phyloP scores from a whole-genome alignment of 208 protist species.

The Leishmania martiniquensis region DNA sequence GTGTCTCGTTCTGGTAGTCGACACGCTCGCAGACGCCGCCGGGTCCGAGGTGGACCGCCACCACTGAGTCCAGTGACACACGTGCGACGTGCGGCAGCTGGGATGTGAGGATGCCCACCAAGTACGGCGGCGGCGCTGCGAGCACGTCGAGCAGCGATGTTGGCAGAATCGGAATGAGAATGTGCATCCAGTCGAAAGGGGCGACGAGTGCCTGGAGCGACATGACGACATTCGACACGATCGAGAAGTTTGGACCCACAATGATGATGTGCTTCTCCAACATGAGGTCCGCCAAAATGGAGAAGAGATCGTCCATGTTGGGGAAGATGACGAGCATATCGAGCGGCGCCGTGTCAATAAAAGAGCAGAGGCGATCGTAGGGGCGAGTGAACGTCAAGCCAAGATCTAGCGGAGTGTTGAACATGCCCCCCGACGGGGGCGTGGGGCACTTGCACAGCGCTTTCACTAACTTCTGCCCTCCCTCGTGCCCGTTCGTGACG shows the following conservation, averaged over 20 bases:
- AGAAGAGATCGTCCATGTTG: constrained; percentile 67
- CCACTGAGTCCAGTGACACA: constrained; percentile 54
- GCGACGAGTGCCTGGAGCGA: constrained; percentile 76
- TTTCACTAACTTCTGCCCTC: constrained; percentile 47
- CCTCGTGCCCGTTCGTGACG: constrained; percentile 47
- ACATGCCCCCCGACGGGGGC: constrained; percentile 69
- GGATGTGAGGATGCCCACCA: constrained; percentile 75
- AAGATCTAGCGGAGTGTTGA: constrained; percentile 43
- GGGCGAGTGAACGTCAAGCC: constrained; percentile 60
- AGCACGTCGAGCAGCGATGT: constrained; percentile 69
- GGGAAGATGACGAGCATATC: constrained; percentile 68
- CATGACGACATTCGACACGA: constrained; percentile 83
- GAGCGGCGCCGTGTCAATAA: constrained; percentile 81
- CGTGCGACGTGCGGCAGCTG: constrained; percentile 54
- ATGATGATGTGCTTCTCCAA: constrained; percentile 83
- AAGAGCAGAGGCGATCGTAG: constrained; percentile 80
- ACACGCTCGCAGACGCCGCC: constrained; percentile 62
- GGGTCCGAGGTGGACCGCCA: constrained; percentile 60
- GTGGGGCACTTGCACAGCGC: constrained; percentile 50
- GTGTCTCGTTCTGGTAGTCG: constrained; percentile 55
- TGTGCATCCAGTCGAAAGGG: constrained; percentile 90
- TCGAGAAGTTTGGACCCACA: constrained; percentile 76
- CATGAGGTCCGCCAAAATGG: constrained; percentile 64
- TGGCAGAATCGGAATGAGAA: constrained; percentile 80
- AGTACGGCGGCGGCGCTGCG: constrained; percentile 72